phyloP scores from a whole-genome alignment of 768 basidiomycete species.

The Phaeolepiota aurea region DNA sequence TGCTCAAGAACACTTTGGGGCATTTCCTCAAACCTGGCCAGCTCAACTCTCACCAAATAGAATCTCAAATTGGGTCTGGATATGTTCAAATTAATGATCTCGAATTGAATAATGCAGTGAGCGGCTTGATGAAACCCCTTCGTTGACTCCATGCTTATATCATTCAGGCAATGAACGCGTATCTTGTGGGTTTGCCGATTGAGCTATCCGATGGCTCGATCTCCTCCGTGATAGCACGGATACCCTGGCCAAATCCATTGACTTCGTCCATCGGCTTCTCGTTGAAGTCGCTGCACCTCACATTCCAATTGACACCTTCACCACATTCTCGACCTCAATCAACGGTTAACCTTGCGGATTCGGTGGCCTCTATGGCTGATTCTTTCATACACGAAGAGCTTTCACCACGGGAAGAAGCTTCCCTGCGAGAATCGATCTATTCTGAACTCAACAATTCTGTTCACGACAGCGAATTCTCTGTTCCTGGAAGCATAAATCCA shows the following conservation, averaged over 20 bases:
- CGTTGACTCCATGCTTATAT: constrained; percentile 8
- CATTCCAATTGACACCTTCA: constrained; percentile 39
- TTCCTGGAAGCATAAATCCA: constrained; percentile 66
- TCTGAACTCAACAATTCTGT: constrained; percentile 19
- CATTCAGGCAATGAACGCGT: constrained; percentile 68
- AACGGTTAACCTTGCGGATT: constrained; percentile 52
- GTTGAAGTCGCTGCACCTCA: constrained; percentile 58
- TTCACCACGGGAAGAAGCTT: constrained; percentile 58
- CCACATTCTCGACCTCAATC: constrained; percentile 12
- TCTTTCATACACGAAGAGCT: constrained; percentile 84
- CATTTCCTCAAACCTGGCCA: constrained; percentile 86
- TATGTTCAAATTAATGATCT: constrained; percentile 81
- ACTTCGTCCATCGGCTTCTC: constrained; percentile 67
- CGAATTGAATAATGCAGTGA: constrained; percentile 67
- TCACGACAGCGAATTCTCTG: constrained; percentile 26
- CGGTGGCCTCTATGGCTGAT: constrained; percentile 78
- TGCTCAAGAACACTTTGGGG: constrained; percentile 76
- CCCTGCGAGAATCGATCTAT: constrained; percentile 62
- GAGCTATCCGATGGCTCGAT: constrained; percentile 64
- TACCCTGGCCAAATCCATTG: constrained; percentile 83
- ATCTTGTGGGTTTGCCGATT: constrained; percentile 60
- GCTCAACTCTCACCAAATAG: constrained; percentile 78
- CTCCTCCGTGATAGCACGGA: constrained; percentile 63
- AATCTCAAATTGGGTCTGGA: constrained; percentile 89
- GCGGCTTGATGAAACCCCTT: constrained; percentile 13